Base-by-base conservation (phyloP, 805 yeast species). In the Novakomyces olei region DNA sequence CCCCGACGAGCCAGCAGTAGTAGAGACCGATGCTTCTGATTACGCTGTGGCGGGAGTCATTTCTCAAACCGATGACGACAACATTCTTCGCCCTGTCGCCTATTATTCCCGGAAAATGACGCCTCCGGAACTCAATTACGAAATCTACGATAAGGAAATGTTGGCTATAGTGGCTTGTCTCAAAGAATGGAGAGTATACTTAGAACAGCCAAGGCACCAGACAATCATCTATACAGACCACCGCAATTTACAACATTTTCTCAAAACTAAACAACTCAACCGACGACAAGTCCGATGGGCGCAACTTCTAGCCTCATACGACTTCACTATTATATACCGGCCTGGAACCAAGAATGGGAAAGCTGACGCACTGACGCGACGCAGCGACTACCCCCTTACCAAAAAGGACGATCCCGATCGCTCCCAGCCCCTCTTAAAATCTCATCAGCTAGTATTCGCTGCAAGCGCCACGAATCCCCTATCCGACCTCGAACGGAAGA, bases 1-100 rank as follows among this genome's bases (percentile, higher is more conserved):
- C 26, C 23, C 25, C 10, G 15, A 17, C 3, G 12, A 5, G 29
- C 24, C 19, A 12, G 20, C 32, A 15, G n/a, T 29, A 4, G 12
- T 29, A 7, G 29, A 29, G 17, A 29, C 32, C 10, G 32, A 29
- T 9, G 32, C 32, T 8, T 29, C 32, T 16, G 32, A 22, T 2
- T 15, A 15, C n/a, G 7, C 24, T 4, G 19, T 24, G 4, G 34
- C 24, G 8, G 34, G 17, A 10, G 19, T 32, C 12, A 15, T 32
- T 6, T 17, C 17, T 17, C 34, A 32, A 23, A 25, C 17, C 16
- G 17, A 24, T 10, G 34, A 32, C 3, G 34, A 32, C 15, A 16
- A n/a, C n/a, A 9, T 9, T 8, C 10, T 15, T 26, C 34, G 19
- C 16, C 34, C 34, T 4, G 15, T 32, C 5, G 29, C 20, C 15